Evolutionary conservation across 2,329 filamentous ascomycete genomes (phyloP).

Genomic region (Trichophyton benhamiae): DNA sequence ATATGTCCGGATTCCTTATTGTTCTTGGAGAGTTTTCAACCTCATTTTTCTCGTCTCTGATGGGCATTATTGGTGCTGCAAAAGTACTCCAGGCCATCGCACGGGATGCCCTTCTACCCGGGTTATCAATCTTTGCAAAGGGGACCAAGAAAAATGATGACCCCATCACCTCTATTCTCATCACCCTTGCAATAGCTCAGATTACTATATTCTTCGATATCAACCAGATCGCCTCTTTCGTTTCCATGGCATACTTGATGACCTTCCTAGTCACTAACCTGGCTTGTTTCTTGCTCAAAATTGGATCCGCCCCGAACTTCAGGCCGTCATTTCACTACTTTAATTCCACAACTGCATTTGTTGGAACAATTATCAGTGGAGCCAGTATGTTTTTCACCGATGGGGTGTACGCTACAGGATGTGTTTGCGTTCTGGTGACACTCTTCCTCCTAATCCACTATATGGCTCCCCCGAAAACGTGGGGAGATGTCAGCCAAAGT

Average conservation of each 20-base stretch:
- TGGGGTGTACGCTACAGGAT: conserved; percentile 63
- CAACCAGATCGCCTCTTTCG: conserved; percentile 78
- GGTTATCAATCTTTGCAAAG: conserved; percentile 59
- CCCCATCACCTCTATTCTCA: conserved; percentile 60
- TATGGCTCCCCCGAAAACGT: conserved; percentile 69
- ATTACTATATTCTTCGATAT: conserved; percentile 69
- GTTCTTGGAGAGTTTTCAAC: conserved; percentile 73
- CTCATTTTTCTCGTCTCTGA: conserved; percentile 71
- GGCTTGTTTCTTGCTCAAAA: conserved; percentile 74
- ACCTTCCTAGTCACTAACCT: conserved; percentile 83
- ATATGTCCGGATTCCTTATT: conserved; percentile 59
- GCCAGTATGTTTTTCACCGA: conserved; percentile 85
- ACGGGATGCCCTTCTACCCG: conserved; percentile 65
- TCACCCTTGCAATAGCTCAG: conserved; percentile 66
- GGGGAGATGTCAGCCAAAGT: conserved; percentile 83
- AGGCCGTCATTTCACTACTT: conserved; percentile 81
- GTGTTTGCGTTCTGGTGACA: conserved; percentile 60
- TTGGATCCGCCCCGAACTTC: conserved; percentile 80
- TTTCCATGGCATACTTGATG: conserved; percentile 87
- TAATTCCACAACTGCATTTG: conserved; percentile 67
- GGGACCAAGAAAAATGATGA: conserved; percentile 62
- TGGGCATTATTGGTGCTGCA: conserved; percentile 75
- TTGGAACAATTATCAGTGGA: conserved; percentile 63
- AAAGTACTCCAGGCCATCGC: conserved; percentile 76
- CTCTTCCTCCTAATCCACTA: conserved; percentile 80